phyloP scores from a whole-genome alignment of 129 eudicot species.

The Kitagawia praeruptora region DNA sequence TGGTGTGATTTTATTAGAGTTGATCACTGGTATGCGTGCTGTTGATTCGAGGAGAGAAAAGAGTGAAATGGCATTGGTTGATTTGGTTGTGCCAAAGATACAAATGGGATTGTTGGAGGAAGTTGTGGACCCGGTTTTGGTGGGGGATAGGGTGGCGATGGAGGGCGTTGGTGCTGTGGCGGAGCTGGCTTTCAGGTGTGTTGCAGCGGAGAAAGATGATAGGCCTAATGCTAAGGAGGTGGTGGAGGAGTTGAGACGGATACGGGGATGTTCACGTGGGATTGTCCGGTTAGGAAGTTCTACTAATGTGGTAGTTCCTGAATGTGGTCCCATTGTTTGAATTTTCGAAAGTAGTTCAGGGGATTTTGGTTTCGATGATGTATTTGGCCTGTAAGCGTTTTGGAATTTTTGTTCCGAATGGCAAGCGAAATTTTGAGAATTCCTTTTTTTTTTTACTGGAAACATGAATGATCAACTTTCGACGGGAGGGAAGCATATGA shows the following conservation, averaged over 20 bases:
- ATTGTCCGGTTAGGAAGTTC: conserved; percentile 32
- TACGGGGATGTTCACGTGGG: conserved; percentile 53
- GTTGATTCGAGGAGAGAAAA: conserved; percentile 76
- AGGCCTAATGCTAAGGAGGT: conserved; percentile 82
- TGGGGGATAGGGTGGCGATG: conserved; percentile 46
- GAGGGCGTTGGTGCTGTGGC: conserved; percentile 69
- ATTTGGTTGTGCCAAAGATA: conserved; percentile 76
- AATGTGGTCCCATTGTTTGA: conserved; percentile 24
- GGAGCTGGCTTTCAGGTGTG: conserved; percentile 85
- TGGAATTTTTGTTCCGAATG: not conserved
- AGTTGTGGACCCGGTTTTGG: conserved; percentile 69
- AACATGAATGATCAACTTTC: not conserved
- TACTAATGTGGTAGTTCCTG: conserved; percentile 50
- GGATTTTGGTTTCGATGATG: not conserved
- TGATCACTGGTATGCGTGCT: conserved; percentile 86
- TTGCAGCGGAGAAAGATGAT: conserved; percentile 90
- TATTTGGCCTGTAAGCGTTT: not conserved
- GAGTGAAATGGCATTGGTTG: conserved; percentile 74
- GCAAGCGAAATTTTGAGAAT: not conserved
- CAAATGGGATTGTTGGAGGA: conserved; percentile 67
- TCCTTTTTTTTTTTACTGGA: not conserved
- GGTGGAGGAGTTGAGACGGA: conserved; percentile 74
- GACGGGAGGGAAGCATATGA: conserved; percentile 48
- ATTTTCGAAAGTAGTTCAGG: not conserved
- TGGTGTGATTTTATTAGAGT: conserved; percentile 76